Percentiles rank a stretch among this genome's conserved stretches.
These are phyloP conservation scores for Theileria annulata DNA, from an alignment of 169 alveolate species.

Conservation along the genomic window DNA sequence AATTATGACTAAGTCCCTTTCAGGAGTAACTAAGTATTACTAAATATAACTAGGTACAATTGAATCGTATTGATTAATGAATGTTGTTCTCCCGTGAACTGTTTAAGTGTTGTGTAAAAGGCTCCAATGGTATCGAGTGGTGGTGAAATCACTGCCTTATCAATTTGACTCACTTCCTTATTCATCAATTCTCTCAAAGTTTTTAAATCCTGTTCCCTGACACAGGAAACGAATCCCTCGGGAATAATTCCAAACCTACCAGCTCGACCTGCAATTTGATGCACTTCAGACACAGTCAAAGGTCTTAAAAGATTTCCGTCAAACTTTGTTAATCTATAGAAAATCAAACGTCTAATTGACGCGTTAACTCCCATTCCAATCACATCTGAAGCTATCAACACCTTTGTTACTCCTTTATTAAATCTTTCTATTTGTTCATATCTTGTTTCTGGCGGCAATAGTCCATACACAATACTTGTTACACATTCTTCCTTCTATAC, in stretches of 20 bases:
- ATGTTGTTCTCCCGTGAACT: conserved; percentile 36
- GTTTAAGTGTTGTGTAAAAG: conserved; percentile 19
- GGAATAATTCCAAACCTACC: conserved; percentile 81
- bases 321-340: conserved; percentile 76
- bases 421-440: conserved; percentile 70
- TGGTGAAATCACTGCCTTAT: conserved; percentile 47
- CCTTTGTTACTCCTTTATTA: conserved; percentile 46
- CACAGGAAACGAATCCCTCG: conserved; percentile 37
- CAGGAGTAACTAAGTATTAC: too few relatives aligned
- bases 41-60: conserved; percentile 31
- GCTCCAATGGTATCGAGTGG: conserved; percentile 25
- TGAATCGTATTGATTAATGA: conserved; percentile 22
- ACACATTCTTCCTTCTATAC: conserved; percentile 11
- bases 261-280: conserved; percentile 91
- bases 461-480: conserved; percentile 82
- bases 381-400: conserved; percentile 90
- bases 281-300: conserved; percentile 76
- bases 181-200: conserved; percentile 26
- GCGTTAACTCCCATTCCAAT: conserved; percentile 92
- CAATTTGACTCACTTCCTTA: conserved; percentile 23
- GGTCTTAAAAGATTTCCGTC: conserved; percentile 71
- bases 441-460: conserved; percentile 87
- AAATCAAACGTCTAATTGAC: conserved; percentile 84
- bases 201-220: conserved; percentile 21
- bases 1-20: too few relatives aligned